A percentile compares a stretch with the other conserved stretches of the same genome.
Conservation (phyloP, 345 rosid genomes). For the Limnanthes douglasii region DNA sequence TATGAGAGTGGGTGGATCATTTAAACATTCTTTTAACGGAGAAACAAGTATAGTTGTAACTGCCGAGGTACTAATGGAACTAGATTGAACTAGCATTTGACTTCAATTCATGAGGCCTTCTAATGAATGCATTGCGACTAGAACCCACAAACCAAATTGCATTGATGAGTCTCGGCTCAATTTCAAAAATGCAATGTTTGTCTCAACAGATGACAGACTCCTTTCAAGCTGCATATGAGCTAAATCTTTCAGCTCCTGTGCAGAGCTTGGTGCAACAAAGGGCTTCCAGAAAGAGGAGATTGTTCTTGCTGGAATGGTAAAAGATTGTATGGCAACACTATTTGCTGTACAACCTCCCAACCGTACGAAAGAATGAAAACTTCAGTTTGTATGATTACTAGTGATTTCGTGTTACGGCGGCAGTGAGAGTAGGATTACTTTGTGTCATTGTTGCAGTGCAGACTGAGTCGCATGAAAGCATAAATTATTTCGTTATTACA, state of each 20-base stretch:
- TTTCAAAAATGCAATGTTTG: conserved; percentile 71
- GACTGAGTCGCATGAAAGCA: no score
- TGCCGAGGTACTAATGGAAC: conserved; percentile 53
- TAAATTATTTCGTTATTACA: no score
- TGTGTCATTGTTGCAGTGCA: no score
- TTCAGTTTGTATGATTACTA: not conserved
- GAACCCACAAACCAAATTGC: conserved; percentile 70
- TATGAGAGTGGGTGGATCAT: no score
- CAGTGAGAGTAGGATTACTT: no score
- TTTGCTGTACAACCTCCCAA: not conserved
- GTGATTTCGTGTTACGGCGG: not conserved
- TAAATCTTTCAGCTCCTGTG: conserved; percentile 59
- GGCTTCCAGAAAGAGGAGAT: no score
- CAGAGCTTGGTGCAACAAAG: conserved; percentile 27
- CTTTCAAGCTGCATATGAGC: conserved; percentile 89
- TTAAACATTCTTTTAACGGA: no score
- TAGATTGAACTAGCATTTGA: conserved; percentile 31
- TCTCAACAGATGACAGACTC: conserved; percentile 70
- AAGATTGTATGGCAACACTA: no score
- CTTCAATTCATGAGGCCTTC: conserved; percentile 59
- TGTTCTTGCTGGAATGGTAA: no score
- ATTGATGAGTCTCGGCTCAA: conserved; percentile 71
- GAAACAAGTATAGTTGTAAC: conserved; percentile 69
- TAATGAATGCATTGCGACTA: conserved; percentile 67
- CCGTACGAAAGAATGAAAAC: not conserved